Base-by-base conservation (phyloP, 805 yeast species). In the Komagataella mondaviorum region DNA sequence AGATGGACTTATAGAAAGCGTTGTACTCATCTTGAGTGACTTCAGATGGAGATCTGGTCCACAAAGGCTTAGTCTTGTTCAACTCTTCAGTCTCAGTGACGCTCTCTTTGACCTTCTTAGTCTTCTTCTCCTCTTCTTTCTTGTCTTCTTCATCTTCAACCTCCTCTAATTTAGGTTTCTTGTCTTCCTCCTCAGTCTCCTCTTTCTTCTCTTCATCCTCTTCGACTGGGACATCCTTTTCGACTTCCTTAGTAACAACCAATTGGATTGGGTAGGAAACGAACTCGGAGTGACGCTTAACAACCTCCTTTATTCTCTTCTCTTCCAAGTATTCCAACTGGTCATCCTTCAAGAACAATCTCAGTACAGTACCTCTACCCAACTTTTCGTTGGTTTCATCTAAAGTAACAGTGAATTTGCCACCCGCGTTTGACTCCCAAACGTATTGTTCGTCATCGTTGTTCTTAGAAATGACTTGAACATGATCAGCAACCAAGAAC, bases 371-470 rank as follows among this genome's bases (percentile, higher is more conserved):
- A 88, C 99, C 99, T 78, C 99, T 90, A 61, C 87, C 79, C 60
- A 93, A 76, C 68, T 73, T 83, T 78, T 87, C 96, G 71, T 86
- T 85, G 58, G 76, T 70, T 68, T 84, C 91, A 67, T 93, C 99
- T 63, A 86, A 77, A 56, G 97, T 81, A 65, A 93, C 88, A 63
- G 96, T 88, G 80, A 93, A 93, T 77, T 93, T 91, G 70, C 99
- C 99, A 72, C 99, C 99, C 59, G 99, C 99, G 65, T 93, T 90
- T 50, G 99, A 93, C 78, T 93, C 99, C 99, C 99, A 93, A 64
- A 93, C 77, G 83, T 93, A 93, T 78, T 93, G 99, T 71, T 93
- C 98, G 70, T 93, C 99, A 66, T 93, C 99, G 69, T 93, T 93
- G 81, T 89, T 85, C 80, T 93, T 93, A 55, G 99, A 88, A 70